Evolutionary conservation across 352 stramenopile genomes (phyloP).

Genomic region (Globisporangium uncinulatum): DNA sequence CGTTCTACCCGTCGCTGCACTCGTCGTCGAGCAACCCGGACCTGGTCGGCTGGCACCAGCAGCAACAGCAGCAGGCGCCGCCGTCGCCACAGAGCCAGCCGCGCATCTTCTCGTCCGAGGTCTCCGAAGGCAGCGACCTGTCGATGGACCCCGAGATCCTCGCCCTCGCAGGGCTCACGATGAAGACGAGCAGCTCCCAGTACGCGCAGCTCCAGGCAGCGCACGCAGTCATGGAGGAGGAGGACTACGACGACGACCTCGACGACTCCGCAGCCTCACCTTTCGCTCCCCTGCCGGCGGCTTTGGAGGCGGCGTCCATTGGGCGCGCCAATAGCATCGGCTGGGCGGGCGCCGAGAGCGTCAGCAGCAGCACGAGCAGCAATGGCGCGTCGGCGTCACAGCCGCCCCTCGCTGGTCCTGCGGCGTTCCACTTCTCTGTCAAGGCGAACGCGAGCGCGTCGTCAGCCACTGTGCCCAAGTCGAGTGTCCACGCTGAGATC

Average conservation of each 20-base stretch:
- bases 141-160: conserved; percentile 47
- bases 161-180: conserved; percentile 34
- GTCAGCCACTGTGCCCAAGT: background rate
- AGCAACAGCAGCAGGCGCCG: background rate
- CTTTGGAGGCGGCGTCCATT: background rate
- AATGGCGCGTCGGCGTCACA: background rate
- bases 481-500: conserved; percentile 14
- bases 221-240: conserved; percentile 2
- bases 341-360: conserved; percentile 7
- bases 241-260: conserved; percentile 12
- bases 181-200: conserved; percentile 15
- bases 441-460: conserved; percentile 4
- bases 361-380: background rate
- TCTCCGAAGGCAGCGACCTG: conserved; percentile 31
- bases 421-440: conserved; percentile 14
- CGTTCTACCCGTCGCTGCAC: conserved; percentile 10
- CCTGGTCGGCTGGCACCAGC: conserved; percentile 18
- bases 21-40: conserved; percentile 21
- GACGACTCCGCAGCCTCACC: background rate
- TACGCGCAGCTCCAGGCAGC: conserved; percentile 7
- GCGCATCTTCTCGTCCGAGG: conserved; percentile 39
- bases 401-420: background rate
- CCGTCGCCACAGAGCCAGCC: conserved; percentile 1
- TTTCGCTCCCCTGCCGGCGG: background rate
- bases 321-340: background rate